Base-by-base conservation (phyloP, 2,329 filamentous ascomycete genomes). In the Dothideomycetes sp. region DNA sequence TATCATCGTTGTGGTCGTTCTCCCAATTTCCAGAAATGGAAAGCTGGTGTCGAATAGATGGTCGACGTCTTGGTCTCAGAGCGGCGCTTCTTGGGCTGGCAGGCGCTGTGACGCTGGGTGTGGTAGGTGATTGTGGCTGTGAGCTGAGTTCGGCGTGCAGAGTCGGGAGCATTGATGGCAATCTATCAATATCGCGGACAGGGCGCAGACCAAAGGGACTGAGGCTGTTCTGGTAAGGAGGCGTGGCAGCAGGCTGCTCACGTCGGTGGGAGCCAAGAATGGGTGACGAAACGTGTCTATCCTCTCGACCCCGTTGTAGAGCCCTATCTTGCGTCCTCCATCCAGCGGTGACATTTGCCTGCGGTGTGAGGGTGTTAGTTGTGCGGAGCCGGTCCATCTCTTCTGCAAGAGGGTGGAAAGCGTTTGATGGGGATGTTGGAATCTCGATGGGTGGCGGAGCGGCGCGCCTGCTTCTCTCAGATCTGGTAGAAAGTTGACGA, bases 41-140 rank as follows among this genome's bases (percentile, higher is more conserved):
- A 46, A 82, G 77, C 54, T 94, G 87, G 53, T 95, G 89, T 43
- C 86, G 78, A 50, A 95, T 91, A 0, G 86, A 87, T 24, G 87
- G 86, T 27, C 88, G 76, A 52, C 84, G 73, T 37, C 81, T 72
- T 14, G 75, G 66, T 43, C 79, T 70, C 33, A 68, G 64, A 2
- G 70, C 70, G 16, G 70, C 42, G 32, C 57, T 52, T 42, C 58
- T 53, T 18, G 62, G 60, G 42, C 60, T 65, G 19, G 52, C 55
- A 36, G 69, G 63, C 18, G 78, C 67, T 1, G 81, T 77, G 34
- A 81, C 81, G 33, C 83, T 71, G 11, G 87, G 87, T 1, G 87
- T 94, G 5, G 85, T 91, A 1, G 87, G 87, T 10, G 87, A 95
- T 42, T 88, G 84, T 7, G 91, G 91, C 57, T 94, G 88, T n/a